Evolutionary conservation across 306 rosid genomes (phyloP), one percentile per base, ranked within the genome.

Genomic region (Prinsepia uniflora): DNA sequence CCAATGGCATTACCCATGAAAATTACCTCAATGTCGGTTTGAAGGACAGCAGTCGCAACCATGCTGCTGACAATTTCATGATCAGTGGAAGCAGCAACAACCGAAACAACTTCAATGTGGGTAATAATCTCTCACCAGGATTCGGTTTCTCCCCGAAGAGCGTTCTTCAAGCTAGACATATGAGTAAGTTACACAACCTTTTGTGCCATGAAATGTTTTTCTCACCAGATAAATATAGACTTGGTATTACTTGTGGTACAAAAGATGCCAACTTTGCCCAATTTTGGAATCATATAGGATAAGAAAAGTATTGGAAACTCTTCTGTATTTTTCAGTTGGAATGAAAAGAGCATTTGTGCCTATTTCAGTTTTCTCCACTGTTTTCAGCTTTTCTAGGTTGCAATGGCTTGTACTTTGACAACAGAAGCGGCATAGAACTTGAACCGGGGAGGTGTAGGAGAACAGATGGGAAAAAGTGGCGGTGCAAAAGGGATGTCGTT

Each of bases 391-490:
- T 76, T 70, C 75, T 78, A 63, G 81, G 83, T 64, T 61, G 83
- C 78, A 80, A 77, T 49, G 72, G 68, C 63, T 66, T 88, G 54
- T 71, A 40, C 65, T 53, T 71, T 56, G 76, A 67, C 18, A 47
- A 75, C 34, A 19, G 60, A 69, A 84, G 68, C 70, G 76, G 61
- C 43, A 43, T 41, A 2, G 92, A 92, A 30, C 73, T 70, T 67
- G 90, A 90, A 82, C 78, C 82, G 0, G 84, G 81, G 54, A 70
- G 96, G 79, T 92, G 98, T 48, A 83, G 96, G 67, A 84, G 98
- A 84, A 92, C 96, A 10, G 96, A 92, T 2, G 98, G 96, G 34
- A 92, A 88, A 83, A 92, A 86, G 73, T 92, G 98, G 98, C 81
- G 89, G 53, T 92, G 98, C 84, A 81, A 84, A 77, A 73, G 86